Evolutionary conservation across 2,329 filamentous ascomycete species (phyloP).

Genomic region (Pseudophaeomoniella oleicola): DNA sequence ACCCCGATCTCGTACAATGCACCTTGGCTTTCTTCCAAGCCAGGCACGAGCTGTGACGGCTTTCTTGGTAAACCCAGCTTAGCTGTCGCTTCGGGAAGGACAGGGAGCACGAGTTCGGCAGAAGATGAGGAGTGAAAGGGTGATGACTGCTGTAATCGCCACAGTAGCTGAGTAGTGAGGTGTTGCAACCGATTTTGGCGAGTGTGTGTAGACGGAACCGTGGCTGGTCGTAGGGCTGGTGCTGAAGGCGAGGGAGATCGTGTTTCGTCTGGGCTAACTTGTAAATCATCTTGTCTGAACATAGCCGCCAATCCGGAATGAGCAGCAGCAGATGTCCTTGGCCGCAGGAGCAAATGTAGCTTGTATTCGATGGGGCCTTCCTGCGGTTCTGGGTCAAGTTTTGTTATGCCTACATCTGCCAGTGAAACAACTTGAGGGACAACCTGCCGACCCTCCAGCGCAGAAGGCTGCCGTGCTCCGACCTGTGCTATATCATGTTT

Average conservation of each 20-base stretch:
- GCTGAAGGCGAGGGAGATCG: background rate
- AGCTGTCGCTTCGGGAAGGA: conserved; percentile 49
- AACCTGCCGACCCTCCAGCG: conserved; percentile 13
- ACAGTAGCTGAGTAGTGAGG: conserved; percentile 85
- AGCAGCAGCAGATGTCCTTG: conserved; percentile 57
- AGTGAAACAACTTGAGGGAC: conserved; percentile 22
- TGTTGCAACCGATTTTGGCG: conserved; percentile 78
- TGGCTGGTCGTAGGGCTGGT: conserved; percentile 17
- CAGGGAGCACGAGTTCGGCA: conserved; percentile 59
- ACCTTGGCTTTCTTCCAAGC: conserved; percentile 82
- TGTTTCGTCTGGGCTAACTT: too few relatives aligned
- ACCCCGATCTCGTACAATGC: conserved; percentile 95
- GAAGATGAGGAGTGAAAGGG: conserved; percentile 74
- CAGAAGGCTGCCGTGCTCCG: conserved; percentile 11
- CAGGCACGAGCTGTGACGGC: conserved; percentile 46
- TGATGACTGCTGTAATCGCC: conserved; percentile 88
- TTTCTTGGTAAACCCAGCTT: conserved; percentile 43
- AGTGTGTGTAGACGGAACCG: conserved; percentile 46
- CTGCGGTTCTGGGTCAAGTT: conserved; percentile 78
- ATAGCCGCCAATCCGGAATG: conserved; percentile 32
- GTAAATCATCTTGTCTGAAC: background rate
- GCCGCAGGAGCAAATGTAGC: conserved; percentile 70
- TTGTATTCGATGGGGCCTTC: conserved; percentile 96
- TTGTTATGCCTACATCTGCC: conserved; percentile 43
- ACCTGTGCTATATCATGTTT: conserved; percentile 10